Evolutionary conservation across 2,329 filamentous ascomycete genomes (phyloP).

Genomic region (Phaeoacremonium minimum): DNA sequence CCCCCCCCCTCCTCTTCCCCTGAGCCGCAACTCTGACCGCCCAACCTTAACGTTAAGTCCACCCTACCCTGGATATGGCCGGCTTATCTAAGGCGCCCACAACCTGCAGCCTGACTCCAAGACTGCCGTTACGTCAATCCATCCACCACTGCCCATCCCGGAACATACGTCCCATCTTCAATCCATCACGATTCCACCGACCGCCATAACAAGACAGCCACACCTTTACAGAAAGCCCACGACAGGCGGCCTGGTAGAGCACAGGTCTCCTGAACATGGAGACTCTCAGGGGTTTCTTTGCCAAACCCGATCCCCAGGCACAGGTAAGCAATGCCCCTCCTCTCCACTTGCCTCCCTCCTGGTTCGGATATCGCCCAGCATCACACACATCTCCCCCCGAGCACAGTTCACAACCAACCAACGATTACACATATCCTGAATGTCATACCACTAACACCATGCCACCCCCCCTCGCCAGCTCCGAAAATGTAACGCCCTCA

Average conservation of each 20-base stretch:
- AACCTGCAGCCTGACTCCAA: too few species aligned
- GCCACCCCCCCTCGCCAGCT: constrained; percentile 49
- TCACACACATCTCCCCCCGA: too few species aligned
- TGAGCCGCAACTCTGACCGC: too few species aligned
- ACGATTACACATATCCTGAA: constrained; percentile 3
- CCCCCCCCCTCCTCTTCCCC: too few species aligned
- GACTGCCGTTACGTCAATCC: constrained; percentile 10
- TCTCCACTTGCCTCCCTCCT: constrained; percentile 2
- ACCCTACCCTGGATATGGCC: too few species aligned
- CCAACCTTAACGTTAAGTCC: too few species aligned
- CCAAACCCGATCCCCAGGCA: constrained; percentile 85
- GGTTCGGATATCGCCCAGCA: too few species aligned
- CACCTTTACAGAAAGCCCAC: too few species aligned
- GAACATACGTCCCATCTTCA: not conserved
- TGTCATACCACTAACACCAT: too few species aligned
- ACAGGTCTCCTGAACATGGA: too few species aligned
- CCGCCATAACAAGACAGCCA: constrained; percentile 2
- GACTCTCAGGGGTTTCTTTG: constrained; percentile 79
- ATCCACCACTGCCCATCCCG: not conserved
- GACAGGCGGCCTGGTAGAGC: too few species aligned
- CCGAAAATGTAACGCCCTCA: constrained; percentile 89
- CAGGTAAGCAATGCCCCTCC: constrained; percentile 57
- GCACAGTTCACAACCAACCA: not conserved
- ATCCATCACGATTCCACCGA: not conserved
- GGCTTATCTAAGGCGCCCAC: too few species aligned